Conservation (phyloP, 1,139 yeast genomes). For the Kodamaea anthophila region DNA sequence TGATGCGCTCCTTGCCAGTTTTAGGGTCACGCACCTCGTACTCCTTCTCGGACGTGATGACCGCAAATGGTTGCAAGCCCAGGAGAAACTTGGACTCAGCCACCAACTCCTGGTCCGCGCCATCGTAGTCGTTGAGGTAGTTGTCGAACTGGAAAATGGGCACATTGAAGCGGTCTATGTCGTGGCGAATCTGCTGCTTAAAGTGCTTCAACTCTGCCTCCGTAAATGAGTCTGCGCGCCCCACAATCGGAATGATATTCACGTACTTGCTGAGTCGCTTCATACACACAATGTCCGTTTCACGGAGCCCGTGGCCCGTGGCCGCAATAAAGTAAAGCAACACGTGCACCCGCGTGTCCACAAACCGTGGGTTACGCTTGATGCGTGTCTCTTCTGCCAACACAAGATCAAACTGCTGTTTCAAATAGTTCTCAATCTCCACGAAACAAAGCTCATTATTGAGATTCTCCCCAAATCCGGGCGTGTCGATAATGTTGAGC, state of each 20-base stretch:
- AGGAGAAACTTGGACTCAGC: constrained; percentile 78
- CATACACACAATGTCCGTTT: constrained; percentile 72
- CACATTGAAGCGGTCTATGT: constrained; percentile 67
- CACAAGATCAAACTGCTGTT: constrained; percentile 88
- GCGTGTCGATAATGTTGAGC: constrained; percentile 63
- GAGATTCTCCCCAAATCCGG: constrained; percentile 72
- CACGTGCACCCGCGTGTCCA: constrained; percentile 71
- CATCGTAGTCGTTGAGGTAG: constrained; percentile 40
- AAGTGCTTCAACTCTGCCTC: constrained; percentile 59
- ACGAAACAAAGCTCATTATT: constrained; percentile 59
- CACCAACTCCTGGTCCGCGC: constrained; percentile 66
- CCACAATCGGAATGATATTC: constrained; percentile 81
- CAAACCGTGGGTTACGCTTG: constrained; percentile 77
- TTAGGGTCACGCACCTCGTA: constrained; percentile 45
- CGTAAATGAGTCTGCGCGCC: constrained; percentile 85
- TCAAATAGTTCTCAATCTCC: constrained; percentile 69
- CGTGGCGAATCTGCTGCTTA: constrained; percentile 54
- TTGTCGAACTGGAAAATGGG: constrained; percentile 76
- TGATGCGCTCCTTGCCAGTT: constrained; percentile 47
- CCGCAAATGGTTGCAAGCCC: constrained; percentile 77
- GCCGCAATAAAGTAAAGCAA: constrained; percentile 67
- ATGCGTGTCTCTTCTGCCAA: constrained; percentile 88
- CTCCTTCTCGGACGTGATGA: constrained; percentile 64
- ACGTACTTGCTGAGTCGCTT: constrained; percentile 71
- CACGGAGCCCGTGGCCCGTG: constrained; percentile 74